phyloP scores from a whole-genome alignment of 2,329 filamentous ascomycete species.

The Thermomyces lanuginosus region DNA sequence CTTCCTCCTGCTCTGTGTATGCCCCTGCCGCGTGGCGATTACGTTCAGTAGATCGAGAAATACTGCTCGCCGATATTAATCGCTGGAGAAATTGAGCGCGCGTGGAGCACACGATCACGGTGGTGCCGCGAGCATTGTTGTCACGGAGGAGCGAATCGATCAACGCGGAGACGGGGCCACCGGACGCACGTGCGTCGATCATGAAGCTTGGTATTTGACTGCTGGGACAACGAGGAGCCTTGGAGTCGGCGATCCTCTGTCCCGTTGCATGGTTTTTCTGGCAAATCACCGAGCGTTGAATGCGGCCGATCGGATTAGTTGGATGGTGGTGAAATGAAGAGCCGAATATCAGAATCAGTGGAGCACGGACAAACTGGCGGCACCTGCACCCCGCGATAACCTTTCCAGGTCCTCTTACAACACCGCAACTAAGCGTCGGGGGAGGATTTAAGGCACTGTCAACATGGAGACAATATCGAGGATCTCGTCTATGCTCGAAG shows the following conservation, averaged over 20 bases:
- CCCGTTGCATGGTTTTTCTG: too few relatives aligned
- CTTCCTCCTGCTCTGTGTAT: constrained; percentile 1
- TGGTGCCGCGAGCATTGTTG: constrained; percentile 42
- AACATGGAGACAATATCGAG: constrained; percentile 89
- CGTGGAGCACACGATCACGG: constrained; percentile 54
- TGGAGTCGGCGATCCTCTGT: too few relatives aligned
- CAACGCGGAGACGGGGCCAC: constrained; percentile 39
- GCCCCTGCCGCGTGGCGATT: constrained; percentile 1
- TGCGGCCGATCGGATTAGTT: too few relatives aligned
- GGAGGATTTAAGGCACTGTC: constrained; percentile 9
- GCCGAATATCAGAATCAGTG: too few relatives aligned
- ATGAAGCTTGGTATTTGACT: too few relatives aligned
- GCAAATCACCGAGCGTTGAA: too few relatives aligned
- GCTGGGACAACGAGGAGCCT: too few relatives aligned
- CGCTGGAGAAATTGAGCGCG: constrained; percentile 48
- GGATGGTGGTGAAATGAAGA: too few relatives aligned
- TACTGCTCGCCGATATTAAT: constrained; percentile 37
- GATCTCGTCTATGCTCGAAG: constrained; percentile 88
- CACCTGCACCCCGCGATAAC: too few relatives aligned
- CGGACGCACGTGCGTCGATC: constrained; percentile 4
- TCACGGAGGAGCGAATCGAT: constrained; percentile 46
- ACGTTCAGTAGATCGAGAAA: not conserved
- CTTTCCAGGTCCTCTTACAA: too few relatives aligned
- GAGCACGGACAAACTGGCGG: too few relatives aligned
- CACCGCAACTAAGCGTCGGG: constrained; percentile 8